A percentile compares a stretch with the other conserved stretches of the same genome.
Evolutionary conservation across 2,329 filamentous ascomycete species (phyloP).

Genomic region (Aspergillus floridensis): DNA sequence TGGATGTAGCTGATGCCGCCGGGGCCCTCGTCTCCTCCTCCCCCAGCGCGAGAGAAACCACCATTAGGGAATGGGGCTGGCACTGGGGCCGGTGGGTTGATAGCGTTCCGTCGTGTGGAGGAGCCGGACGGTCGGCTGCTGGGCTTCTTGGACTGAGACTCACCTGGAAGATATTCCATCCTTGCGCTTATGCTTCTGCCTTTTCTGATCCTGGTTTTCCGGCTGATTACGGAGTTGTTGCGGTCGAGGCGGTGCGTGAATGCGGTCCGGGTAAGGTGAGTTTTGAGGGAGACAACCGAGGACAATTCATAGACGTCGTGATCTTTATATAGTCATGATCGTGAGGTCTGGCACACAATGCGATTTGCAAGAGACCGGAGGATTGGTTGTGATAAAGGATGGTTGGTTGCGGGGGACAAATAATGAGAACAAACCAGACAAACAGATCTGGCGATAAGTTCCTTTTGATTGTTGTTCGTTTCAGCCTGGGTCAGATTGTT

Average conservation of each 20-base stretch:
- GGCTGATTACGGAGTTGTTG: neutral
- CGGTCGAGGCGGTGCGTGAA: neutral
- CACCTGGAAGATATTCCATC: slow-evolving; percentile 19
- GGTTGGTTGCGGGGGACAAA: neutral
- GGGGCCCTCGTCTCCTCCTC: too few relatives aligned
- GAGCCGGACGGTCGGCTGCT: slow-evolving; percentile 10
- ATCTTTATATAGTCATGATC: neutral
- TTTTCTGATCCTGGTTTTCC: neutral
- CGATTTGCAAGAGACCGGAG: neutral
- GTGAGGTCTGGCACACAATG: neutral
- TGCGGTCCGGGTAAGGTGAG: neutral
- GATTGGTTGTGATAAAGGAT: neutral
- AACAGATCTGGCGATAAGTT: neutral
- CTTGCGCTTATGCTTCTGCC: neutral
- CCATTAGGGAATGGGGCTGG: too few relatives aligned
- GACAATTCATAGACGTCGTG: neutral
- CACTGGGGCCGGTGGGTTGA: too few relatives aligned
- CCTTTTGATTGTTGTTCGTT: neutral
- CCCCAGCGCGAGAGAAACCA: too few relatives aligned
- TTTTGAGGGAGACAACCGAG: neutral
- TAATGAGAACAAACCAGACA: neutral
- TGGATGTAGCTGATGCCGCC: too few relatives aligned
- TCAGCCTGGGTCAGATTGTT: too few relatives aligned
- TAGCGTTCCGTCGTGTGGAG: neutral
- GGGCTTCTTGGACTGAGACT: neutral